Conservation (phyloP, 2,329 filamentous ascomycete genomes). For the Paraconiothyrium sp. region DNA sequence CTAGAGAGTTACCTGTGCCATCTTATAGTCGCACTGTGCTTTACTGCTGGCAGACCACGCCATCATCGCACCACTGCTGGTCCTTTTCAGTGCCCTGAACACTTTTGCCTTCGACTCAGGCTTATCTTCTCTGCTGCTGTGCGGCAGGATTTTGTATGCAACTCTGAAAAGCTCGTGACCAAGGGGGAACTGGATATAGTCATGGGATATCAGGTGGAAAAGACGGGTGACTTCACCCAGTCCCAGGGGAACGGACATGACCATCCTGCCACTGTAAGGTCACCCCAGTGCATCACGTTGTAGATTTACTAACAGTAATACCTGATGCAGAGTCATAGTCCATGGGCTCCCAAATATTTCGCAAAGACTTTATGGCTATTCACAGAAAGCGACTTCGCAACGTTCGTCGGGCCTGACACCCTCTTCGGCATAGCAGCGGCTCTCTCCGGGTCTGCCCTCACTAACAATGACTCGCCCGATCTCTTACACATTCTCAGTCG, state of each 20-base stretch:
- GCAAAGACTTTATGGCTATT: constrained; percentile 26
- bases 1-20: not conserved
- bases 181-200: not conserved
- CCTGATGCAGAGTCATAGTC: not conserved
- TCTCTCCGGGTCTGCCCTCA: constrained; percentile 23
- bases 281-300: not conserved
- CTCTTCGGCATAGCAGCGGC: constrained; percentile 27
- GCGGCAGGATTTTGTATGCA: too few relatives aligned
- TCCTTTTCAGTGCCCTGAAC: too few relatives aligned
- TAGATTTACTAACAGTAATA: not conserved
- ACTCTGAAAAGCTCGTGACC: too few relatives aligned
- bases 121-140: not conserved
- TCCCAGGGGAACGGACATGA: not conserved
- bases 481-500: constrained; percentile 12
- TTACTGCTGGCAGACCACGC: not conserved
- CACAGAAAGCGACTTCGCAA: constrained; percentile 27
- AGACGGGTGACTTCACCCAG: not conserved
- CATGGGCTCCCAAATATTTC: not conserved
- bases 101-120: too few relatives aligned
- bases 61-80: too few relatives aligned
- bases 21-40: not conserved
- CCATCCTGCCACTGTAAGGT: not conserved
- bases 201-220: not conserved
- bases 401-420: constrained; percentile 26
- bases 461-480: constrained; percentile 10